Percentiles rank a stretch among this genome's conserved stretches.
These are phyloP conservation scores for Cryphonectria parasitica DNA, from an alignment of 2,329 filamentous ascomycete genomes.

Conservation along the genomic window DNA sequence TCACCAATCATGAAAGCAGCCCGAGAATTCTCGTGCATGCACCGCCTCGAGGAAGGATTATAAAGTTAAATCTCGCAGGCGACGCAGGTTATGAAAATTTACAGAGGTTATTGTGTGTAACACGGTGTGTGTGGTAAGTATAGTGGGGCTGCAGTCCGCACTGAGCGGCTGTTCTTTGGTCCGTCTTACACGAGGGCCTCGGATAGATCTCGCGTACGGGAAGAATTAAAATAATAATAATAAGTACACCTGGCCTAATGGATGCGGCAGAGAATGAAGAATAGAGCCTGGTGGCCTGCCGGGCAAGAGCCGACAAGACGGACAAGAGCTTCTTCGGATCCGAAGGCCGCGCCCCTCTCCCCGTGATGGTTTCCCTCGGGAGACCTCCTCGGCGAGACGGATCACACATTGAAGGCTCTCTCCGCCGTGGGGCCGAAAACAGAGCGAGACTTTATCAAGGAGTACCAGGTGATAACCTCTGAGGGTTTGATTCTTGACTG, in stretches of 20 bases:
- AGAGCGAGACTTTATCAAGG: not conserved
- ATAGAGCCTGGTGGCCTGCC: not conserved
- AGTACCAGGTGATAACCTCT: not conserved
- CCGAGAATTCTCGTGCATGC: not conserved
- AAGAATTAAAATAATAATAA: no score
- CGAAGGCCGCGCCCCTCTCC: not conserved
- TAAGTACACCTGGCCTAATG: not conserved
- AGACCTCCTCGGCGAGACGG: not conserved
- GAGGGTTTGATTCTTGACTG: not conserved
- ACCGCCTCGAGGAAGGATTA: not conserved
- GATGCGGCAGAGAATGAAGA: not conserved
- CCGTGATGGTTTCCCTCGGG: not conserved
- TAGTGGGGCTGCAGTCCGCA: not conserved
- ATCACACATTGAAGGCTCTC: not conserved
- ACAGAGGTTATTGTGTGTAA: not conserved
- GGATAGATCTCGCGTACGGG: not conserved
- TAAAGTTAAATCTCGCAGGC: not conserved
- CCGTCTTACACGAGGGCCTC: constrained; percentile 9
- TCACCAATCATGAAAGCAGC: not conserved
- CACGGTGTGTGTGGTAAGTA: not conserved
- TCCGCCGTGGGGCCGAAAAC: not conserved
- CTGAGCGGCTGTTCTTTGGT: constrained; percentile 16
- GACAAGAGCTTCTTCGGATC: not conserved
- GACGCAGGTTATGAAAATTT: no score
- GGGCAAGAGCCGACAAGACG: not conserved